Percentiles rank a stretch among this genome's conserved stretches.
Evolutionary conservation across 345 rosid species (phyloP).

Genomic region (Bruguiera parviflora): DNA sequence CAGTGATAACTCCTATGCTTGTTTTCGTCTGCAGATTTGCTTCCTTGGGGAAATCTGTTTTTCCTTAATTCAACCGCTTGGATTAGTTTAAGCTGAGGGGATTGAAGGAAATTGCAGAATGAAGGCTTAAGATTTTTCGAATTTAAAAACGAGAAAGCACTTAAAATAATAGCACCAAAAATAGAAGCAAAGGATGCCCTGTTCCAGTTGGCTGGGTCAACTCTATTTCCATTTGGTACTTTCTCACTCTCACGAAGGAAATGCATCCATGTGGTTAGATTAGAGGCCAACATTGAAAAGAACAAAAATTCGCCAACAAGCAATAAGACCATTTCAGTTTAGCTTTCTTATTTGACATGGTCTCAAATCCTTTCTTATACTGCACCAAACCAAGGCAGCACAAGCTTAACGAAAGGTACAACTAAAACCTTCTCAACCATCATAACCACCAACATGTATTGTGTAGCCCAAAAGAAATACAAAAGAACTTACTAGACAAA

Average conservation of each 20-base stretch:
- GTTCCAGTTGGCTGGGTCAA: slow-evolving; percentile 11
- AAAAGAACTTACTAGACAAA: background rate
- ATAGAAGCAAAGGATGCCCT: background rate
- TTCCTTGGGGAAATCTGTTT: background rate
- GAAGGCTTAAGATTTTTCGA: slow-evolving; percentile 1
- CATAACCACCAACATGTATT: background rate
- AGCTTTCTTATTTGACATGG: slow-evolving; percentile 27
- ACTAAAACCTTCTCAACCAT: background rate
- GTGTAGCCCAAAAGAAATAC: background rate
- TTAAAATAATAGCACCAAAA: background rate
- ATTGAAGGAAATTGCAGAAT: background rate
- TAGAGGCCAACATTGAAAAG: slow-evolving; percentile 16
- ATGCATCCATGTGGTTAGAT: slow-evolving; percentile 27
- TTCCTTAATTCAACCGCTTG: background rate
- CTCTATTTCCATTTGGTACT: slow-evolving; percentile 11
- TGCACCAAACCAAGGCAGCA: slow-evolving; percentile 4
- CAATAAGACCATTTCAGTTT: slow-evolving; percentile 31
- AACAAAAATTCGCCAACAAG: slow-evolving; percentile 32
- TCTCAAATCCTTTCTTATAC: slow-evolving; percentile 30
- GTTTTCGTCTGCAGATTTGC: background rate
- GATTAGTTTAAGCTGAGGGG: background rate
- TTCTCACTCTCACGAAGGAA: background rate
- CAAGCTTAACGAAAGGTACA: background rate
- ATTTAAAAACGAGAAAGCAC: background rate
- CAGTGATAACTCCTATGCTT: slow-evolving; percentile 23